These are phyloP conservation scores for Ophiostoma triangulosporum DNA, from an alignment of 2,329 filamentous ascomycete species.

Conservation along the genomic window DNA sequence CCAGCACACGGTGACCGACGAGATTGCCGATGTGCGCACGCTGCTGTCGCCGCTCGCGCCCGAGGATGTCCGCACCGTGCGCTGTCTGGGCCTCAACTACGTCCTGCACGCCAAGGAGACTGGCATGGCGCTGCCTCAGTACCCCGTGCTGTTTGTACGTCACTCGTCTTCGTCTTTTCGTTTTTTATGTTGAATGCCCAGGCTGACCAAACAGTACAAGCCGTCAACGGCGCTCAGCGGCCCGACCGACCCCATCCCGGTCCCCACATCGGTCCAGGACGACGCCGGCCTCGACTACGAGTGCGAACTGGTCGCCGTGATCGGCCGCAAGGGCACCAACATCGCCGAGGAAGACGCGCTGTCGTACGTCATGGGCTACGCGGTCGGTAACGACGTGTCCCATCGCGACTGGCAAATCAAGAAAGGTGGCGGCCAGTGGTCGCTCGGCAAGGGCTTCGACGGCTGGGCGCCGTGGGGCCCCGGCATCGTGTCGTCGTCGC, in stretches of 20 bases:
- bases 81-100: conserved; percentile 61
- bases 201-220: conserved; percentile 38
- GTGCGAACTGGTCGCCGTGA: conserved; percentile 62
- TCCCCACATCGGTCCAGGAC: conserved; percentile 52
- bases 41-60: conserved; percentile 52
- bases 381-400: conserved; percentile 66
- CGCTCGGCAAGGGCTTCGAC: conserved; percentile 60
- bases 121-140: conserved; percentile 54
- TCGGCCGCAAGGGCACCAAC: conserved; percentile 52
- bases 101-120: conserved; percentile 58
- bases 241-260: conserved; percentile 51
- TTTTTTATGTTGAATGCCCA: not conserved
- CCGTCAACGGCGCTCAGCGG: conserved; percentile 52
- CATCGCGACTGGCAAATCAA: conserved; percentile 65
- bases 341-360: conserved; percentile 52
- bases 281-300: conserved; percentile 62
- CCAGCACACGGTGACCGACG: conserved; percentile 47
- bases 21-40: conserved; percentile 39
- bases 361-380: conserved; percentile 62
- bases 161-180: not conserved
- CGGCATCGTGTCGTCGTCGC: conserved; percentile 45
- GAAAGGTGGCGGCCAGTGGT: conserved; percentile 56
- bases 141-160: conserved; percentile 55
- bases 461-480: conserved; percentile 64
- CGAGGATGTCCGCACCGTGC: conserved; percentile 50